phyloP scores from a whole-genome alignment of 352 stramenopile genomes.

The Pythium aquatile region DNA sequence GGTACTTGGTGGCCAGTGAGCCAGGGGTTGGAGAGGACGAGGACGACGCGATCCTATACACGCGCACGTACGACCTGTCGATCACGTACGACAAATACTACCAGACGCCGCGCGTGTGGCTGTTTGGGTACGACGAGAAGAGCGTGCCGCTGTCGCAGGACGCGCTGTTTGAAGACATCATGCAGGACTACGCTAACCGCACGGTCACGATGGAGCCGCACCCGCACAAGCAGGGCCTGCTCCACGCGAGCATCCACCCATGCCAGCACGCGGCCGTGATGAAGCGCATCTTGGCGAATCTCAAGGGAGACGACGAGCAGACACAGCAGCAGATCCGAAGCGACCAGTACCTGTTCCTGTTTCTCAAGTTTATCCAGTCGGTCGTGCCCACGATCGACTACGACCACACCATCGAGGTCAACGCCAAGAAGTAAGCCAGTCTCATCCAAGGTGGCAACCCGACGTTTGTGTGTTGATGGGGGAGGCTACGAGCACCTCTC shows the following conservation, averaged over 20 bases:
- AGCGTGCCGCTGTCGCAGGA: conserved; percentile 86
- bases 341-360: conserved; percentile 99
- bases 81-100: conserved; percentile 99
- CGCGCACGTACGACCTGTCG: conserved; percentile 97
- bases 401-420: conserved; percentile 98
- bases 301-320: conserved; percentile 62
- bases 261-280: conserved; percentile 98
- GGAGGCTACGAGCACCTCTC: neutral
- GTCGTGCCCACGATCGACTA: conserved; percentile 99
- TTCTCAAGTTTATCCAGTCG: conserved; percentile 99
- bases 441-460: neutral
- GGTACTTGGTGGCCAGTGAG: conserved; percentile 68
- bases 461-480: neutral
- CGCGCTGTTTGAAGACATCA: conserved; percentile 99
- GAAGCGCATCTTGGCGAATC: conserved; percentile 96
- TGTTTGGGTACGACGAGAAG: conserved; percentile 95
- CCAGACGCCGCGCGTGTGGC: conserved; percentile 98
- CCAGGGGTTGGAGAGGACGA: conserved; percentile 80
- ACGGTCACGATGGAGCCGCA: conserved; percentile 99
- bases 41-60: conserved; percentile 92
- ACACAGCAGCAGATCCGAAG: conserved; percentile 67
- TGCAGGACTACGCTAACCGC: conserved; percentile 98
- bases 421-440: conserved; percentile 37
- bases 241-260: conserved; percentile 97
- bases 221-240: conserved; percentile 86